Percentiles rank a stretch among this genome's conserved stretches.
Evolutionary conservation across 2,329 filamentous ascomycete species (phyloP).

Genomic region (Ascochyta pisi): DNA sequence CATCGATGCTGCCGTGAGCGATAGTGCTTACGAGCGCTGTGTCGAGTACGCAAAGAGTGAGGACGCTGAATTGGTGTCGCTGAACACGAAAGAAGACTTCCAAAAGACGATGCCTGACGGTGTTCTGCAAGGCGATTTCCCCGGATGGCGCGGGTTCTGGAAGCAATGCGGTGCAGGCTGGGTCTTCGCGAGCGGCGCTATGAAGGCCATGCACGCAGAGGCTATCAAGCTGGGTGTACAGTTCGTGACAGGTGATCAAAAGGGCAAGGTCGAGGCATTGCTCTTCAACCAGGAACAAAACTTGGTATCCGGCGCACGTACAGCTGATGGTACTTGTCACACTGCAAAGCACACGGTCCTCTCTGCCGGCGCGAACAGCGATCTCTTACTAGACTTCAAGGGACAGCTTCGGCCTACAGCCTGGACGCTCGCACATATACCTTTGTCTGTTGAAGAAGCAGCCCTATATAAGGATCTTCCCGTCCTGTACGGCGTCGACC

Average conservation of each 20-base stretch:
- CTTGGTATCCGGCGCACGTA: constrained; percentile 53
- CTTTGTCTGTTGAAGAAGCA: constrained; percentile 56
- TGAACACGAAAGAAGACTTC: constrained; percentile 57
- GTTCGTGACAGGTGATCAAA: constrained; percentile 53
- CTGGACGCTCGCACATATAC: constrained; percentile 62
- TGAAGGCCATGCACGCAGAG: constrained; percentile 56
- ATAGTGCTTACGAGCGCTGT: constrained; percentile 47
- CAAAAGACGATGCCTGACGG: constrained; percentile 60
- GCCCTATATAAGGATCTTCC: constrained; percentile 57
- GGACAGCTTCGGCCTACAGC: constrained; percentile 62
- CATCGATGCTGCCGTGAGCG: constrained; percentile 55
- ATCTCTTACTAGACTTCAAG: constrained; percentile 58
- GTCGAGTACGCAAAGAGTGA: constrained; percentile 48
- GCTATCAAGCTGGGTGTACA: constrained; percentile 55
- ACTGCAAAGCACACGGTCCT: constrained; percentile 56
- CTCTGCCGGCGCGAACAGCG: constrained; percentile 58
- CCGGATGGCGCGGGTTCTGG: constrained; percentile 59
- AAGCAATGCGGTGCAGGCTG: constrained; percentile 58
- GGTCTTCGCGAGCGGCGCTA: constrained; percentile 60
- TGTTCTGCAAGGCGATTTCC: constrained; percentile 58
- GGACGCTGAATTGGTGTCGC: constrained; percentile 35
- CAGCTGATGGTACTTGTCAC: constrained; percentile 52
- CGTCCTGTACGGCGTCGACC: constrained; percentile 58
- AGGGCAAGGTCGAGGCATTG: constrained; percentile 51
- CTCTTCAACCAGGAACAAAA: constrained; percentile 40